Evolutionary conservation across 169 alveolate species (phyloP).

Genomic region (Perkinsus marinus): DNA sequence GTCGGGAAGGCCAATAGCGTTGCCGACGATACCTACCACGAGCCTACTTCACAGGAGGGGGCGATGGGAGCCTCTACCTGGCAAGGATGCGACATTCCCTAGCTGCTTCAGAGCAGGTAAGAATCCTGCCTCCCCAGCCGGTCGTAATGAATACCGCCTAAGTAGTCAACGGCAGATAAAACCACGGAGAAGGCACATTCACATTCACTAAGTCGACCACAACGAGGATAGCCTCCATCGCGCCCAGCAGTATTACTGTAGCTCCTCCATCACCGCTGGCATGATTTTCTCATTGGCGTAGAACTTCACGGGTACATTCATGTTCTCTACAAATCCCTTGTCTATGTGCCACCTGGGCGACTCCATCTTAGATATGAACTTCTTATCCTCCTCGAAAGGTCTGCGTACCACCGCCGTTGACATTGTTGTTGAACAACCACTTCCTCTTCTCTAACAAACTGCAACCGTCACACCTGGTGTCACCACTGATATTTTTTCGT

Average conservation of each 20-base stretch:
- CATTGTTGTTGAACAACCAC: background rate
- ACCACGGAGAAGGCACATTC: too few species aligned
- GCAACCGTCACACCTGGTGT: background rate
- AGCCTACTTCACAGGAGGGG: background rate
- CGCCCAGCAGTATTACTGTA: constrained; percentile 21
- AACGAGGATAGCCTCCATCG: background rate
- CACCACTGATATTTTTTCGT: too few species aligned
- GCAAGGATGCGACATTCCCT: constrained; percentile 70
- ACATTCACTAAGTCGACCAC: too few species aligned
- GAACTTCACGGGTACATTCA: constrained; percentile 58
- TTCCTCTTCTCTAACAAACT: background rate
- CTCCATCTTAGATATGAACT: background rate
- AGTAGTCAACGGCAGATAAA: too few species aligned
- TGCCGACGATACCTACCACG: background rate
- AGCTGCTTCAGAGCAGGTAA: constrained; percentile 70
- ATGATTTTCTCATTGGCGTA: constrained; percentile 52
- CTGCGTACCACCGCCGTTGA: background rate
- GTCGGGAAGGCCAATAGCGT: constrained; percentile 49
- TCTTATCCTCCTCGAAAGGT: background rate
- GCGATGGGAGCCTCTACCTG: constrained; percentile 60
- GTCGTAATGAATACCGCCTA: background rate
- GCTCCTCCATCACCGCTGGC: constrained; percentile 45
- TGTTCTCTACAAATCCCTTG: constrained; percentile 59
- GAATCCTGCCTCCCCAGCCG: constrained; percentile 40
- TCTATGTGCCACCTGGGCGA: background rate